Percentiles rank a stretch among this genome's conserved stretches.
These are phyloP conservation scores for Xylaria sp. DNA, from an alignment of 2,329 filamentous ascomycete genomes.

Conservation along the genomic window DNA sequence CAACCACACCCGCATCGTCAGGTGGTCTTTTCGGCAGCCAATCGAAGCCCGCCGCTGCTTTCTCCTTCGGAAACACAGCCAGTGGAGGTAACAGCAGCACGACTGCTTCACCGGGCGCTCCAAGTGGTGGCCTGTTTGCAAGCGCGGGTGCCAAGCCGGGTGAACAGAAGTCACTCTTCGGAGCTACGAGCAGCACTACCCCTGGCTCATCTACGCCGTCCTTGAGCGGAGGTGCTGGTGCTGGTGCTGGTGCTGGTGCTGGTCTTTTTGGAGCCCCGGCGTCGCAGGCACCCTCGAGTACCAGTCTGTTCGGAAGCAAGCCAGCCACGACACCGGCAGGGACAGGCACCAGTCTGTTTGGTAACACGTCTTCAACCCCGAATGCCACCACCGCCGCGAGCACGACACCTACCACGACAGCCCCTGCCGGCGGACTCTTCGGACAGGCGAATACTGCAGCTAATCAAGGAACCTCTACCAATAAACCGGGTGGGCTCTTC, in stretches of 20 bases:
- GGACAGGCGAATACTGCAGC: conserved; percentile 43
- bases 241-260: conserved; percentile 27
- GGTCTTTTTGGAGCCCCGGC: conserved; percentile 45
- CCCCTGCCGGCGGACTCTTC: conserved; percentile 46
- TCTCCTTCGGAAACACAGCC: conserved; percentile 55
- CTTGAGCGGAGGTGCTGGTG: conserved; percentile 37
- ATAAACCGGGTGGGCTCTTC: conserved; percentile 44
- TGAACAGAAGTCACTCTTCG: conserved; percentile 50
- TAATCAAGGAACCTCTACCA: conserved; percentile 39
- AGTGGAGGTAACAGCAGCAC: conserved; percentile 39
- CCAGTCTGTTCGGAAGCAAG: conserved; percentile 47
- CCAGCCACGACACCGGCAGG: conserved; percentile 43
- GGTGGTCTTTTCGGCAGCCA: conserved; percentile 36
- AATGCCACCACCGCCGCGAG: conserved; percentile 41
- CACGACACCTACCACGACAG: conserved; percentile 42
- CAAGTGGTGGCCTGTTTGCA: conserved; percentile 51
- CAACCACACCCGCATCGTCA: conserved; percentile 38
- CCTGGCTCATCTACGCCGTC: conserved; percentile 45
- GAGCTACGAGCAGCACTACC: conserved; percentile 38
- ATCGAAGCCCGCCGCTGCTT: conserved; percentile 49
- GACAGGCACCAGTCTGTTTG: conserved; percentile 48
- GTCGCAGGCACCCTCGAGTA: conserved; percentile 39
- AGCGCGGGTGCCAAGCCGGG: conserved; percentile 48
- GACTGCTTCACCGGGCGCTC: conserved; percentile 39
- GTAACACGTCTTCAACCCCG: conserved; percentile 45